Percentiles rank a stretch among this genome's conserved stretches.
Conservation (phyloP, 345 rosid species). For the Gossypium rotundifolium region DNA sequence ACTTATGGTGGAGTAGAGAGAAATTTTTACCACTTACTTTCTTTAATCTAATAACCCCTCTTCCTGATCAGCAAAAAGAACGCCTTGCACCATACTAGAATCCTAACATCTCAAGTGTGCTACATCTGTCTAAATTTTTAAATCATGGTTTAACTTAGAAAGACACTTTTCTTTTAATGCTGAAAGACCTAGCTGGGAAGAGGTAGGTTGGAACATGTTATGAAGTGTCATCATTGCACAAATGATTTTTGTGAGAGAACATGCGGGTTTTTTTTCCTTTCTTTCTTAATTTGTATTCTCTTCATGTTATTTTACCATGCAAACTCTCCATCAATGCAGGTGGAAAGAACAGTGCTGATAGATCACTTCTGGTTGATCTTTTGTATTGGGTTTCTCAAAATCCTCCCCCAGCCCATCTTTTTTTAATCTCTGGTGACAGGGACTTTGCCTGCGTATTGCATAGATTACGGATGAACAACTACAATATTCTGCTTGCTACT, state of each 20-base stretch:
- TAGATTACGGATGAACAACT: slow-evolving; percentile 76
- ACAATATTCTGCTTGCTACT: slow-evolving; percentile 79
- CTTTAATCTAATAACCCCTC: not conserved
- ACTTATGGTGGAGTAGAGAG: too few relatives aligned
- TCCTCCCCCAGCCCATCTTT: slow-evolving; percentile 93
- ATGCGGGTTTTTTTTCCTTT: not conserved
- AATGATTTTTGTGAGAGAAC: not conserved
- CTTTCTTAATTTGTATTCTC: not conserved
- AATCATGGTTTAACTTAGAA: not conserved
- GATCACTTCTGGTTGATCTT: slow-evolving; percentile 62
- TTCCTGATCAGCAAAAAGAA: not conserved
- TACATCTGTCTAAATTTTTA: not conserved
- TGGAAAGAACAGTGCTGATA: slow-evolving; percentile 81
- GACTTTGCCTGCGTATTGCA: slow-evolving; percentile 65
- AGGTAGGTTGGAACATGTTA: not conserved
- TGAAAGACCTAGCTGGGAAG: not conserved
- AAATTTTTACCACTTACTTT: not conserved
- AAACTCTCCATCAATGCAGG: slow-evolving; percentile 31
- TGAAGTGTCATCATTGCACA: not conserved
- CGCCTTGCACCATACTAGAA: not conserved
- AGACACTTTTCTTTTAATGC: not conserved
- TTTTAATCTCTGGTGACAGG: slow-evolving; percentile 67
- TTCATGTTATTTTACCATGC: slow-evolving; percentile 6
- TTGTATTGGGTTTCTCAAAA: slow-evolving; percentile 77
- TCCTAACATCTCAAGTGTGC: not conserved